These are phyloP conservation scores for Obba rivulosa DNA, from an alignment of 768 basidiomycete species.

Conservation along the genomic window DNA sequence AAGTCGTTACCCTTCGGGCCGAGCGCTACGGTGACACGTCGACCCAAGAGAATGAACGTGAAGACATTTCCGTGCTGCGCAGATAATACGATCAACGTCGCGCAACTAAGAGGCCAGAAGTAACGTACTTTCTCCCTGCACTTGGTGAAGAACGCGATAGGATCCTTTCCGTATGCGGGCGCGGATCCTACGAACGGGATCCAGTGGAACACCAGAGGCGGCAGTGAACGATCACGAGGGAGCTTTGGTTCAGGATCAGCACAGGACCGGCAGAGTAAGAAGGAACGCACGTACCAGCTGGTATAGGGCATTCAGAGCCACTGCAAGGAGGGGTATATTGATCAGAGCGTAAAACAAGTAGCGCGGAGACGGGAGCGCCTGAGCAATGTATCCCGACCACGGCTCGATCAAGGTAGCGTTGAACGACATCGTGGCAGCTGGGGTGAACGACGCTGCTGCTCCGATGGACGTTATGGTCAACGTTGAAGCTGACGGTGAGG, in stretches of 20 bases:
- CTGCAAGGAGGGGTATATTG: constrained; percentile 61
- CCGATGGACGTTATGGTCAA: too few species aligned
- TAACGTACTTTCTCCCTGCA: constrained; percentile 68
- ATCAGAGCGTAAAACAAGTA: constrained; percentile 41
- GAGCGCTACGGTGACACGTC: constrained; percentile 85
- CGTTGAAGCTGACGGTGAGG: too few species aligned
- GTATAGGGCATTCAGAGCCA: constrained; percentile 69
- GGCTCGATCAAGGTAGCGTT: constrained; percentile 21
- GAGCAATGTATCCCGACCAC: constrained; percentile 23
- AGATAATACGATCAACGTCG: not conserved
- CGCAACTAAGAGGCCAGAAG: not conserved
- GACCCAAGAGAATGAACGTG: constrained; percentile 88
- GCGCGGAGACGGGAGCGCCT: constrained; percentile 18
- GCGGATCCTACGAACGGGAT: constrained; percentile 90
- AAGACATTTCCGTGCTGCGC: constrained; percentile 92
- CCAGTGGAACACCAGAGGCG: constrained; percentile 92
- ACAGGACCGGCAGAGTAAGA: not conserved
- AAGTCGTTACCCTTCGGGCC: constrained; percentile 93
- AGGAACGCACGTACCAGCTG: constrained; percentile 54
- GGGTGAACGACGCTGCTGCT: not conserved
- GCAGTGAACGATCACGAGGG: constrained; percentile 65
- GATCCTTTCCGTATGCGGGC: constrained; percentile 86
- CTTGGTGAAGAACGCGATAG: constrained; percentile 78
- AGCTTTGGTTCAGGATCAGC: constrained; percentile 36
- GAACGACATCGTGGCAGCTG: constrained; percentile 17